Evolutionary conservation across 2,329 filamentous ascomycete species (phyloP), one percentile per base, ranked within the genome.

Genomic region (Diplodia corticola): DNA sequence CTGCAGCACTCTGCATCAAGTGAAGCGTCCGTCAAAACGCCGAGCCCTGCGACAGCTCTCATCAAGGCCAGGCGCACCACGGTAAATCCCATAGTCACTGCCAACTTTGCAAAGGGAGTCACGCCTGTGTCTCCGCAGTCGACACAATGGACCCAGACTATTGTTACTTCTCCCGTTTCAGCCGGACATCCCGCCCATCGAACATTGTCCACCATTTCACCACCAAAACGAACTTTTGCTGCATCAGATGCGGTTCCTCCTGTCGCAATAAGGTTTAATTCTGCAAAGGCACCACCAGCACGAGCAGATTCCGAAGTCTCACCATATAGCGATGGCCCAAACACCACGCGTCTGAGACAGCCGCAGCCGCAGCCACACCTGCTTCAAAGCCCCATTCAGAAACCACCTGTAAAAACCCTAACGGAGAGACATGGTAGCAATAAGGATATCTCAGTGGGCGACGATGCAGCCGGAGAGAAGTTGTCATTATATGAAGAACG

Each of bases 111-210:
- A 51, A 44, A 63, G n/a, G 60, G 53, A 44, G 60, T 40, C 6
- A 40, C 48, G 20, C 48, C 60, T 17, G 17, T 63, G 60, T 63
- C 60, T 40, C 46, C 53, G 30, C 49, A 17, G 30, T 63, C 60
- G 30, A 63, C 30, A 22, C 60, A 63, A 30, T 63, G 46, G 46
- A 63, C 48, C n/a, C 35, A 53, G 22, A 63, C 48, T 7, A 63
- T 40, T 40, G 48, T 49, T 22, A 63, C 46, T 53, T 22, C 60
- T 12, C 15, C 30, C 33, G 44, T 28, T 20, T 35, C 57, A 61
- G 57, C 40, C 15, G 28, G 20, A 13, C 37, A 26, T 5, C 28
- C 7, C 20, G 22, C 4, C 26, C 46, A 22, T 22, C 30, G 20
- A 20, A 48, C 33, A 12, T 46, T 40, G 6, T 15, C 60, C 7